Evolutionary conservation across 1,139 yeast genomes (phyloP).

Genomic region (Debaryomycetaceae sp.): DNA sequence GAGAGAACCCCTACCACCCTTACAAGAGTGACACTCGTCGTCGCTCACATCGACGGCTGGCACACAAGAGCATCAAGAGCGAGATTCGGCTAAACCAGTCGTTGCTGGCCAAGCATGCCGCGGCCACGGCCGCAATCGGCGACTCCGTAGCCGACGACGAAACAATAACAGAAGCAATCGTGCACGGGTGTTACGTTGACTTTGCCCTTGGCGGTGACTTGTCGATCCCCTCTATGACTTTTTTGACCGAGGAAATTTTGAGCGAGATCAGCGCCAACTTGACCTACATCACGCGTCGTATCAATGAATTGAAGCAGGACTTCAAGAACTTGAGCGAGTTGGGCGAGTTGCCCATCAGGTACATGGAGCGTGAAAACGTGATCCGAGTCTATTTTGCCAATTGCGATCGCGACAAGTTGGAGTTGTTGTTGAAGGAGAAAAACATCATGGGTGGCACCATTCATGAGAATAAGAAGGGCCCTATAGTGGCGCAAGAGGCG

Average conservation of each 20-base stretch:
- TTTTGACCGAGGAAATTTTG: conserved; percentile 45
- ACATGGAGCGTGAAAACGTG: conserved; percentile 25
- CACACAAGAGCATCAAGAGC: conserved; percentile 3
- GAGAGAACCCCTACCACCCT: conserved; percentile 9
- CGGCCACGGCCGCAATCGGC: conserved; percentile 27
- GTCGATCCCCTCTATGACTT: conserved; percentile 44
- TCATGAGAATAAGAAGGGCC: conserved; percentile 20
- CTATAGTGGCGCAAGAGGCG: neutral
- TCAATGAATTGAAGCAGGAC: conserved; percentile 32
- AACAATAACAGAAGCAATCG: conserved; percentile 4
- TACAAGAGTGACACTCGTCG: conserved; percentile 4
- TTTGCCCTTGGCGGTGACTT: conserved; percentile 39
- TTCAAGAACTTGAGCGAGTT: conserved; percentile 37
- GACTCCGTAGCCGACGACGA: conserved; percentile 13
- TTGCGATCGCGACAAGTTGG: conserved; percentile 49
- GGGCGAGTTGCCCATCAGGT: conserved; percentile 49
- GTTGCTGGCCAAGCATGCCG: conserved; percentile 33
- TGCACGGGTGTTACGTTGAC: conserved; percentile 49
- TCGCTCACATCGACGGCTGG: no score
- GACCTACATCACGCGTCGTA: conserved; percentile 27
- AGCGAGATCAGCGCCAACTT: conserved; percentile 35
- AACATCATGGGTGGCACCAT: conserved; percentile 49
- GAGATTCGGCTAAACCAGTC: conserved; percentile 20
- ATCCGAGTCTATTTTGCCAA: conserved; percentile 56
- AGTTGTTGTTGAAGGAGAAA: conserved; percentile 44